Evolutionary conservation across 768 basidiomycete species (phyloP).

Genomic region (Trametes punicea): DNA sequence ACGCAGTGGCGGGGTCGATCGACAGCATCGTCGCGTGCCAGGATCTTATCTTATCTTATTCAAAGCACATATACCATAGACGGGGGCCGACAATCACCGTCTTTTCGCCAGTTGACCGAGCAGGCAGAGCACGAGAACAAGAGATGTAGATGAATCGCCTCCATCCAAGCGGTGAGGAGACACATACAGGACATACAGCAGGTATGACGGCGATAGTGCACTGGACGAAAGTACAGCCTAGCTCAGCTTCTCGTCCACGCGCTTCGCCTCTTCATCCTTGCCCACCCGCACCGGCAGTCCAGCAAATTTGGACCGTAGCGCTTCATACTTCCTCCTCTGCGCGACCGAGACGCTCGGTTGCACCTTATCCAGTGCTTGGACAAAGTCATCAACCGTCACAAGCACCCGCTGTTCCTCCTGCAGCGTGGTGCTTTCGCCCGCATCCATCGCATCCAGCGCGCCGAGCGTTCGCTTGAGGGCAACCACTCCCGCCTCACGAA

Average conservation of each 20-base stretch:
- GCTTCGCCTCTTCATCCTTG: constrained; percentile 19
- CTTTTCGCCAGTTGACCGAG: too few relatives aligned
- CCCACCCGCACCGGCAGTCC: constrained; percentile 52
- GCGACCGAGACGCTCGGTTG: constrained; percentile 78
- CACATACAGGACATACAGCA: too few relatives aligned
- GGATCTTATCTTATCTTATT: too few relatives aligned
- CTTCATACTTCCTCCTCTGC: constrained; percentile 83
- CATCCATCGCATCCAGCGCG: constrained; percentile 59
- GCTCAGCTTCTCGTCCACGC: constrained; percentile 5
- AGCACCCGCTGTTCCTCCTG: constrained; percentile 33
- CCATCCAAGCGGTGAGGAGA: too few relatives aligned
- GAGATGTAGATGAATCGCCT: background rate
- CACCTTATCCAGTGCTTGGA: constrained; percentile 71
- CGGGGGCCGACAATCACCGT: too few relatives aligned
- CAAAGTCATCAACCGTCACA: constrained; percentile 69
- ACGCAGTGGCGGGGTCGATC: too few relatives aligned
- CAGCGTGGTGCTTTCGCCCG: constrained; percentile 23
- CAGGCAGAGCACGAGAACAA: background rate
- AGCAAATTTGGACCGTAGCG: constrained; percentile 76
- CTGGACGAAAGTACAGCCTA: too few relatives aligned
- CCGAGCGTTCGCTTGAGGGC: constrained; percentile 72
- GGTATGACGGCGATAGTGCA: too few relatives aligned
- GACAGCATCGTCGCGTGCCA: too few relatives aligned
- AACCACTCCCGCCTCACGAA: constrained; percentile 86
- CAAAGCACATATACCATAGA: too few relatives aligned